Percentiles rank a stretch among this genome's conserved stretches.
phyloP scores from a whole-genome alignment of 805 yeast species.

The Hanseniaspora guilliermondii region DNA sequence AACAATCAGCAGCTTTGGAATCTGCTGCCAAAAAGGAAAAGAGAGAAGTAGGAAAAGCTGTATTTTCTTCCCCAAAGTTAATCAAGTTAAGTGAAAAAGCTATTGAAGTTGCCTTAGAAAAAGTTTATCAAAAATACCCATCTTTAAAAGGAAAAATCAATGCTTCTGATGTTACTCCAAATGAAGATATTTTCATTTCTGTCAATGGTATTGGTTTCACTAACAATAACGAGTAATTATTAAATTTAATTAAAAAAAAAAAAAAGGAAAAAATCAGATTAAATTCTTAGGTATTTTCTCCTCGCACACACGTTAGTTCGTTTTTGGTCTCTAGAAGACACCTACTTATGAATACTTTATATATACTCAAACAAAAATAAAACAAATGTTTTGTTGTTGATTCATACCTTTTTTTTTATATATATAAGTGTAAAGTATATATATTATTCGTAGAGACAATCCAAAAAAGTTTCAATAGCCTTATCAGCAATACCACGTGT shows the following conservation, averaged over 20 bases:
- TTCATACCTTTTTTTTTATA: too few species aligned
- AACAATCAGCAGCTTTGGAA: neutral
- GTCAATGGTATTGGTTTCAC: conserved; percentile 1
- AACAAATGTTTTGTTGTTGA: neutral
- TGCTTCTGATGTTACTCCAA: neutral
- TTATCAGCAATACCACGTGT: conserved; percentile 76
- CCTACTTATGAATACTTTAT: neutral
- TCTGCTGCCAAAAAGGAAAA: neutral
- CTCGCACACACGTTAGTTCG: too few species aligned
- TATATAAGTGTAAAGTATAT: too few species aligned
- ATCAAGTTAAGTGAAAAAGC: neutral
- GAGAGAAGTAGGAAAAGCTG: neutral
- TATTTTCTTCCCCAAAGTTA: neutral
- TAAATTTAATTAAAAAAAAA: neutral
- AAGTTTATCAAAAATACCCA: conserved; percentile 1
- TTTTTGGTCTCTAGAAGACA: too few species aligned
- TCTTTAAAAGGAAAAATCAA: neutral
- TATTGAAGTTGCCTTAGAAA: conserved; percentile 8
- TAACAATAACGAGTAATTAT: neutral
- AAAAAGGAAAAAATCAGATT: neutral
- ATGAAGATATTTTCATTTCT: conserved; percentile 4
- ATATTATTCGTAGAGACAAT: conserved; percentile 51
- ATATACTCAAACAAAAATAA: neutral
- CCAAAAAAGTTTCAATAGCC: conserved; percentile 68
- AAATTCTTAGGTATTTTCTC: too few species aligned